These are phyloP conservation scores for Thalassiosira tumida DNA, from an alignment of 352 stramenopile genomes.

Conservation along the genomic window DNA sequence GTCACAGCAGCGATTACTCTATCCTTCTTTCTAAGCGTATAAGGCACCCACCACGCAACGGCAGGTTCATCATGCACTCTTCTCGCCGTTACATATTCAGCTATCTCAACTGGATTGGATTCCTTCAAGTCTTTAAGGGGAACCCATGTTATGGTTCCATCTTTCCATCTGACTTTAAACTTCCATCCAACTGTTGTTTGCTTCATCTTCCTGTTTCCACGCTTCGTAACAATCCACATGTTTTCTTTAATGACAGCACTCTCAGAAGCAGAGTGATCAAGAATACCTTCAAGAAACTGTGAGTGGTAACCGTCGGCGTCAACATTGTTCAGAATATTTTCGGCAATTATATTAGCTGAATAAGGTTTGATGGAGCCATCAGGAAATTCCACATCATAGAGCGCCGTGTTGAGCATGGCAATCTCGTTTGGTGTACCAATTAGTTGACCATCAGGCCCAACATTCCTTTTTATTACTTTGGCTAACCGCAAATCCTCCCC, in stretches of 20 bases:
- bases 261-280: conserved; percentile 61
- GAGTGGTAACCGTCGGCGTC: conserved; percentile 57
- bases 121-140: conserved; percentile 74
- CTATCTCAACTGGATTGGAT: conserved; percentile 73
- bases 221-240: conserved; percentile 53
- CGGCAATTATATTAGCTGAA: conserved; percentile 78
- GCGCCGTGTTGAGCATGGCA: conserved; percentile 69
- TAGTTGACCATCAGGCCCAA: conserved; percentile 48
- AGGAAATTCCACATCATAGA: conserved; percentile 73
- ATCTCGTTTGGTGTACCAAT: conserved; percentile 63
- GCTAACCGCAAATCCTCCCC: background rate
- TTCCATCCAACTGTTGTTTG: conserved; percentile 78
- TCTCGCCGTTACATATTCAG: conserved; percentile 58
- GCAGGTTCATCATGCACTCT: conserved; percentile 41
- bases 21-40: conserved; percentile 33
- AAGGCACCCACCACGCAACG: conserved; percentile 56
- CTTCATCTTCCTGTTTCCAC: conserved; percentile 16
- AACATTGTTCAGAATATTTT: conserved; percentile 68
- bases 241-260: conserved; percentile 62
- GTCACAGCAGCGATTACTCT: conserved; percentile 1
- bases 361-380: conserved; percentile 74
- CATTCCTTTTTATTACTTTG: conserved; percentile 13
- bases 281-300: conserved; percentile 66
- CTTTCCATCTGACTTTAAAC: conserved; percentile 71
- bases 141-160: conserved; percentile 69